A percentile compares a stretch with the other conserved stretches of the same genome.
Conservation (phyloP, 768 basidiomycete genomes). For the Hygrocybe coccinea region DNA sequence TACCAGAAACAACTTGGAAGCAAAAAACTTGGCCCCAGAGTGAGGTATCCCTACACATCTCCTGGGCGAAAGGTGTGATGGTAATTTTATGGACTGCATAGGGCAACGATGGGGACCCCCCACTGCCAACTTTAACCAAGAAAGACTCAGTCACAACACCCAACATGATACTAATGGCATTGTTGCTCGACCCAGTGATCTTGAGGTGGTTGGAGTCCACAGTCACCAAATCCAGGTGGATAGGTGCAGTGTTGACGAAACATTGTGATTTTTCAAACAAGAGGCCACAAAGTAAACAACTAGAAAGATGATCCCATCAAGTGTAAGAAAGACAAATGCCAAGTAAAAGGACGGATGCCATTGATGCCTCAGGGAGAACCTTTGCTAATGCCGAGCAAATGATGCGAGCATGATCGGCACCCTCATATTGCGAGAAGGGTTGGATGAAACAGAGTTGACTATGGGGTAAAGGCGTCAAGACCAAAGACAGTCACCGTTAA, state of each 20-base stretch:
- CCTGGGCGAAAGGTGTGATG: conserved; percentile 8
- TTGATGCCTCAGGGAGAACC: background rate
- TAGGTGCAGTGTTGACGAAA: background rate
- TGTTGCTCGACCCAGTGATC: background rate
- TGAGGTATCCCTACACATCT: conserved; percentile 1
- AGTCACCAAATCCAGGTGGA: background rate
- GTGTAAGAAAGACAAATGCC: background rate
- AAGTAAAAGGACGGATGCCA: background rate
- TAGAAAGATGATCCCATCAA: background rate
- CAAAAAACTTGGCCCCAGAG: conserved; percentile 8
- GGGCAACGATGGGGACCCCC: background rate
- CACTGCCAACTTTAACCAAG: background rate
- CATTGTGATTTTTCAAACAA: background rate
- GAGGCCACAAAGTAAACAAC: background rate
- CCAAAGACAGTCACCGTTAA: background rate
- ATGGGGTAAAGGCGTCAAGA: background rate
- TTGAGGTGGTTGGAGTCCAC: background rate
- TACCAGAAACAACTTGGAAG: conserved; percentile 1
- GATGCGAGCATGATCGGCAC: background rate
- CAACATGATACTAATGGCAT: background rate
- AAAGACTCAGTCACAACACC: background rate
- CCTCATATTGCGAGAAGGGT: background rate
- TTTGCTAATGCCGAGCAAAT: background rate
- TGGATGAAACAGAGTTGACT: background rate
- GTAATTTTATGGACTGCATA: conserved; percentile 8